Conservation (phyloP, 495 filamentous ascomycete genomes). For the Diplogelasinospora grovesii region DNA sequence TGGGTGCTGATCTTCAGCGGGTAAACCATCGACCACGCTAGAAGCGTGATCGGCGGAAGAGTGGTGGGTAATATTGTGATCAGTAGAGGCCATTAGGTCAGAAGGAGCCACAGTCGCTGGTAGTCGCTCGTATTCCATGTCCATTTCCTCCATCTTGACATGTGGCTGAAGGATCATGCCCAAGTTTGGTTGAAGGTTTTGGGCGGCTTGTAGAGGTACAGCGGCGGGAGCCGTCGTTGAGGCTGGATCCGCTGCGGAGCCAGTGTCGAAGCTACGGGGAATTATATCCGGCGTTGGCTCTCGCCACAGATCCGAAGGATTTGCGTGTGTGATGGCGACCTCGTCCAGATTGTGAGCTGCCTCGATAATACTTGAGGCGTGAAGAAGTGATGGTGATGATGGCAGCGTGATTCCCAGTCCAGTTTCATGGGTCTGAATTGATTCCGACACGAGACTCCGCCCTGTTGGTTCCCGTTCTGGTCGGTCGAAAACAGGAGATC, state of each 20-base stretch:
- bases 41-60: conserved; percentile 27
- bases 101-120: conserved; percentile 34
- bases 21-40: conserved; percentile 16
- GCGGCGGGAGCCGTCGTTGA: background rate
- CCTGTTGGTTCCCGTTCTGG: background rate
- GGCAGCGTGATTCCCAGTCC: background rate
- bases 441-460: conserved; percentile 1
- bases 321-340: background rate
- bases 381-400: conserved; percentile 9
- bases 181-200: conserved; percentile 3
- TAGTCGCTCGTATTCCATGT: conserved; percentile 9
- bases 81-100: conserved; percentile 27
- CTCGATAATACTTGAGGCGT: background rate
- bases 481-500: conserved; percentile 6
- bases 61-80: conserved; percentile 21
- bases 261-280: conserved; percentile 5
- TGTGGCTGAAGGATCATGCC: conserved; percentile 1
- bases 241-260: background rate
- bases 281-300: background rate
- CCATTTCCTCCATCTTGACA: background rate
- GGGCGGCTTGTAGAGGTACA: conserved; percentile 8
- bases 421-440: background rate
- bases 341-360: background rate
- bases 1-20: conserved; percentile 9
- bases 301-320: background rate